phyloP scores from a whole-genome alignment of 2,329 filamentous ascomycete genomes.

The Penicillium sp. region DNA sequence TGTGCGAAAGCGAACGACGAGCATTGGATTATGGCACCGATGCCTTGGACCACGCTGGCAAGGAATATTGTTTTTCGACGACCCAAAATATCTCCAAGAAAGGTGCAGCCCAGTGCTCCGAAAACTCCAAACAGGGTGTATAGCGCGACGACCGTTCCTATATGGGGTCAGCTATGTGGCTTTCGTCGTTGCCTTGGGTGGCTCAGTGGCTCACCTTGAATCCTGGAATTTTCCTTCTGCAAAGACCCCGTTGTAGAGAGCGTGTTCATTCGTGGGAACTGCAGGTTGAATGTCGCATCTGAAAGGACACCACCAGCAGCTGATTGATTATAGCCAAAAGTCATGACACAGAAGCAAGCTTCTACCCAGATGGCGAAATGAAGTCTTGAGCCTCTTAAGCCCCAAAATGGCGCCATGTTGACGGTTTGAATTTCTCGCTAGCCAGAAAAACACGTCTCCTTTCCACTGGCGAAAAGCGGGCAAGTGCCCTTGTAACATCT shows the following conservation, averaged over 20 bases:
- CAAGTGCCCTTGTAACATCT: neutral
- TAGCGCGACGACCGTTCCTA: no score
- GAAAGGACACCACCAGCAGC: neutral
- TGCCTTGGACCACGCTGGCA: no score
- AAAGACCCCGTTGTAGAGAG: neutral
- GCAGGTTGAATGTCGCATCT: neutral
- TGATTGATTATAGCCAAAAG: neutral
- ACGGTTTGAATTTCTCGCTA: neutral
- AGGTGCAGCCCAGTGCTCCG: no score
- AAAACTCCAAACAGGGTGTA: no score
- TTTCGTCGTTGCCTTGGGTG: no score
- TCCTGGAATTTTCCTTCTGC: neutral
- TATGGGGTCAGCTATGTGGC: no score
- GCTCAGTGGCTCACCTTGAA: neutral
- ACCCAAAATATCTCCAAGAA: no score
- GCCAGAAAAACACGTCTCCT: neutral
- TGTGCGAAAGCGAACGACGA: no score
- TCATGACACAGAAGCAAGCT: slow-evolving; percentile 1
- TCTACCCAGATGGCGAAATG: slow-evolving; percentile 1
- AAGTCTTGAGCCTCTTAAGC: neutral
- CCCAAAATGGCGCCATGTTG: neutral
- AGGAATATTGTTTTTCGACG: no score
- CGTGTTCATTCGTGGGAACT: neutral
- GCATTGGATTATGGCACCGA: no score
- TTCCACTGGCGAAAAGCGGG: neutral